These are phyloP conservation scores for Fusarium protoensiforme DNA, from an alignment of 2,329 filamentous ascomycete species.

Conservation along the genomic window DNA sequence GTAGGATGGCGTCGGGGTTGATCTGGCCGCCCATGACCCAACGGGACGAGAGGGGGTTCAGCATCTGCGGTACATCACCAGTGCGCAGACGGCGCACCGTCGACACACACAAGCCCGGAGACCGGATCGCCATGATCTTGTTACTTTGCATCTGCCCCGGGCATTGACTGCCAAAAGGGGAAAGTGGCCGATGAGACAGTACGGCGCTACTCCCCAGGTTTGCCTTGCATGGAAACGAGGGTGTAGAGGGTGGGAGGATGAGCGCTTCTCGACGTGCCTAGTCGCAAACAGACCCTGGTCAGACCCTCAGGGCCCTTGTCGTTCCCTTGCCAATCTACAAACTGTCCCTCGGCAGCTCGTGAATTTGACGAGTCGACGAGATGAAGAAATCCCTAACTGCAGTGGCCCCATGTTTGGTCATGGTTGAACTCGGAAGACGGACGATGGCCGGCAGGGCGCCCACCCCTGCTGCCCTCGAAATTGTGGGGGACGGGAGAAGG, in stretches of 20 bases:
- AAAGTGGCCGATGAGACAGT: constrained; percentile 36
- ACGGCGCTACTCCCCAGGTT: constrained; percentile 43
- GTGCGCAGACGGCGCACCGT: constrained; percentile 21
- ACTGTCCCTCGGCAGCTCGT: constrained; percentile 44
- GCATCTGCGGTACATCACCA: constrained; percentile 1
- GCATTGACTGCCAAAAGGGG: constrained; percentile 38
- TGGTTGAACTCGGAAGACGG: constrained; percentile 6
- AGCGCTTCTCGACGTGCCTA: constrained; percentile 9
- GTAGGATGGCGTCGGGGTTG: constrained; percentile 28
- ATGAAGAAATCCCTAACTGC: constrained; percentile 8
- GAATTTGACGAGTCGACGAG: constrained; percentile 29
- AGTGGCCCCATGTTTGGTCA: constrained; percentile 21
- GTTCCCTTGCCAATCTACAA: constrained; percentile 11
- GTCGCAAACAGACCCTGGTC: constrained; percentile 12
- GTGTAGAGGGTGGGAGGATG: constrained; percentile 14
- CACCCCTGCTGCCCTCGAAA: neutral
- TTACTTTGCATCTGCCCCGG: constrained; percentile 43
- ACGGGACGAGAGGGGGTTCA: constrained; percentile 20
- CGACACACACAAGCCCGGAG: constrained; percentile 23
- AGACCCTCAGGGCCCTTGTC: constrained; percentile 14
- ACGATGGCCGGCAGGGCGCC: constrained; percentile 34
- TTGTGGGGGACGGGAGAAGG: constrained; percentile 21
- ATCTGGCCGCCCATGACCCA: constrained; percentile 15
- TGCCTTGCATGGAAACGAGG: constrained; percentile 38
- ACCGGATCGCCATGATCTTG: constrained; percentile 42